Percentiles rank a stretch among this genome's conserved stretches.
Evolutionary conservation across 345 rosid genomes (phyloP).

Genomic region (Iberis pinnata): DNA sequence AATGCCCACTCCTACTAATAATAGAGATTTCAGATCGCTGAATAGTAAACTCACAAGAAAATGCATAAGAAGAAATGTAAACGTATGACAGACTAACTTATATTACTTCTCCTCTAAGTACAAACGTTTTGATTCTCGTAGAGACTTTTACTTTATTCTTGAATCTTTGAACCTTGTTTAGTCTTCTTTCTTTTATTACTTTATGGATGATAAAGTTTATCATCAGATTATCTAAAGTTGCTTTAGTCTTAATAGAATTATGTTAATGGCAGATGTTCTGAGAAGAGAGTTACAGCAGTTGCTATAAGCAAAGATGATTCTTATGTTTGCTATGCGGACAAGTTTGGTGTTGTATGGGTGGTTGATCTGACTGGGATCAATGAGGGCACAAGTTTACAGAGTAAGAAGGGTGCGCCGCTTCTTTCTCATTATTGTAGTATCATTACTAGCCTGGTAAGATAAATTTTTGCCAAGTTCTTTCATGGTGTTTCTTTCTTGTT

Average conservation of each 20-base stretch:
- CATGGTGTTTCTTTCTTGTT: background rate
- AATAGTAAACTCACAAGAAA: too few relatives aligned
- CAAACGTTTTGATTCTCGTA: too few relatives aligned
- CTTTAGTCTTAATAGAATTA: background rate
- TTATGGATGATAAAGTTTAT: too few relatives aligned
- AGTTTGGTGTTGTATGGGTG: slow-evolving; percentile 96
- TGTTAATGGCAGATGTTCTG: slow-evolving; percentile 70
- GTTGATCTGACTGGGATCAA: slow-evolving; percentile 44
- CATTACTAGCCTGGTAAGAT: slow-evolving; percentile 70
- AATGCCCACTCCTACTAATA: too few relatives aligned
- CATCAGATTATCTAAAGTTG: background rate
- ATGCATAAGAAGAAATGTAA: too few relatives aligned
- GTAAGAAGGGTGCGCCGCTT: slow-evolving; percentile 56
- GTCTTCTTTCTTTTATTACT: too few relatives aligned
- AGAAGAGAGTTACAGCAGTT: slow-evolving; percentile 87
- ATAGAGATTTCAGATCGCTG: too few relatives aligned
- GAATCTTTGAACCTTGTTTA: too few relatives aligned
- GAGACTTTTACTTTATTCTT: too few relatives aligned
- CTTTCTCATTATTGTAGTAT: slow-evolving; percentile 97
- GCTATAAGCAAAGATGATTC: slow-evolving; percentile 59
- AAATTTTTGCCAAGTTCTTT: too few relatives aligned
- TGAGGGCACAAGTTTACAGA: slow-evolving; percentile 29
- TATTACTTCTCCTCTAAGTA: too few relatives aligned
- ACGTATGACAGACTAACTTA: too few relatives aligned
- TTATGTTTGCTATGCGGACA: slow-evolving; percentile 80